phyloP scores from a whole-genome alignment of 2,329 filamentous ascomycete genomes.

The Fusarium tjaetaba region DNA sequence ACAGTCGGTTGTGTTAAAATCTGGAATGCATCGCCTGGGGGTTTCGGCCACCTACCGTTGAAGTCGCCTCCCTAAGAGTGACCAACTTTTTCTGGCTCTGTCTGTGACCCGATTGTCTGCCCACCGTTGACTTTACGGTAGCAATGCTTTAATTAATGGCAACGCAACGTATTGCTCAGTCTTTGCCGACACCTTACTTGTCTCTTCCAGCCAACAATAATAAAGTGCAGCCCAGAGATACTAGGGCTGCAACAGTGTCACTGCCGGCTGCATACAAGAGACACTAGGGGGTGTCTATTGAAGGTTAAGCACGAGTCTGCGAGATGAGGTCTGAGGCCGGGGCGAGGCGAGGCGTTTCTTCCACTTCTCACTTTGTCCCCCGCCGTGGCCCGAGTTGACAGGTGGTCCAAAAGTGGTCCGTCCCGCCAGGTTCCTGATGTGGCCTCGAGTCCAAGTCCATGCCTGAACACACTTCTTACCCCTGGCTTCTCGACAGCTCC shows the following conservation, averaged over 20 bases:
- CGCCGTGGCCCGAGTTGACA: slow-evolving; percentile 45
- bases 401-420: slow-evolving; percentile 40
- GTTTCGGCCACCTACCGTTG: slow-evolving; percentile 18
- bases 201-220: slow-evolving; percentile 31
- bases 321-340: slow-evolving; percentile 31
- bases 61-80: slow-evolving; percentile 19
- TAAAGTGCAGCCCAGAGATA: slow-evolving; percentile 16
- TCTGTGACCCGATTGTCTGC: slow-evolving; percentile 30
- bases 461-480: slow-evolving; percentile 28
- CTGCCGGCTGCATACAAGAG: slow-evolving; percentile 20
- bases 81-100: slow-evolving; percentile 24
- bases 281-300: slow-evolving; percentile 37
- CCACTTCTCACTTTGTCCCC: slow-evolving; percentile 27
- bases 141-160: slow-evolving; percentile 21
- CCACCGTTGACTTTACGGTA: slow-evolving; percentile 21
- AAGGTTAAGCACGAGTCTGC: slow-evolving; percentile 21
- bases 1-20: slow-evolving; percentile 20
- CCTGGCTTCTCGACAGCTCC: slow-evolving; percentile 37
- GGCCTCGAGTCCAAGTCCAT: slow-evolving; percentile 32
- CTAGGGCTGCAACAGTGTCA: slow-evolving; percentile 32
- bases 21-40: slow-evolving; percentile 25
- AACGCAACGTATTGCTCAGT: not conserved
- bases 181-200: slow-evolving; percentile 11
- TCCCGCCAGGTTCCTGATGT: slow-evolving; percentile 39
- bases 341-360: slow-evolving; percentile 41